phyloP scores from a whole-genome alignment of 768 basidiomycete species.

The Pulveroboletus ravenelii region DNA sequence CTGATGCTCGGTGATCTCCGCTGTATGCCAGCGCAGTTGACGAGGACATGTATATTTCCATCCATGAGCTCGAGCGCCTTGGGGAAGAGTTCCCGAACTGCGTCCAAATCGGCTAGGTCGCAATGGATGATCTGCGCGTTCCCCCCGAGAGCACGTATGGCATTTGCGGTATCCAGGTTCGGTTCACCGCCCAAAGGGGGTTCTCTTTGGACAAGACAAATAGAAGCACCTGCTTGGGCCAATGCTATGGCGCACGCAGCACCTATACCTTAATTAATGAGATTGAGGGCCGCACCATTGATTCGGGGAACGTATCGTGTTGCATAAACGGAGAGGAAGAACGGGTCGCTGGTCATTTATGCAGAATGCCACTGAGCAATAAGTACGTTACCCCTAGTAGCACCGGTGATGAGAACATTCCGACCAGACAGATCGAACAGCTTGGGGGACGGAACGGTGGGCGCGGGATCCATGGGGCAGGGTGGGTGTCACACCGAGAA shows the following conservation, averaged over 20 bases:
- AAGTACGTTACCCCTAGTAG: constrained; percentile 58
- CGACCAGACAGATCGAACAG: constrained; percentile 67
- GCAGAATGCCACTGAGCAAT: constrained; percentile 8
- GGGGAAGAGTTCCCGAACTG: constrained; percentile 46
- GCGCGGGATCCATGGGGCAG: constrained; percentile 49
- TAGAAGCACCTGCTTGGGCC: constrained; percentile 48
- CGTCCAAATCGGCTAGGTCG: constrained; percentile 49
- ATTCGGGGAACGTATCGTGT: constrained; percentile 9
- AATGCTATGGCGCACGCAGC: constrained; percentile 51
- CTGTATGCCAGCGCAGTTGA: constrained; percentile 68
- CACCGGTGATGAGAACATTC: constrained; percentile 77
- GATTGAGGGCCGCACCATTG: constrained; percentile 1
- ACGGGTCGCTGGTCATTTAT: constrained; percentile 14
- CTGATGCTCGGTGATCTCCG: constrained; percentile 56
- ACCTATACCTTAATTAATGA: constrained; percentile 43
- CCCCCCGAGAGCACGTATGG: constrained; percentile 35
- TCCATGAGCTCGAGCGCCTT: constrained; percentile 47
- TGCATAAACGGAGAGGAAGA: constrained; percentile 10
- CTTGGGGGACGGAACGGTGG: constrained; percentile 42
- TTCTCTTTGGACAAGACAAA: constrained; percentile 47
- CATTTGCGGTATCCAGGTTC: constrained; percentile 33
- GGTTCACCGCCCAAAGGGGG: constrained; percentile 32
- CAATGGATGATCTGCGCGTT: constrained; percentile 45
- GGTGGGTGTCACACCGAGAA: constrained; percentile 1
- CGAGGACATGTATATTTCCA: constrained; percentile 54